Base-by-base conservation (phyloP, 345 rosid species). In the Pistacia atlantica region DNA sequence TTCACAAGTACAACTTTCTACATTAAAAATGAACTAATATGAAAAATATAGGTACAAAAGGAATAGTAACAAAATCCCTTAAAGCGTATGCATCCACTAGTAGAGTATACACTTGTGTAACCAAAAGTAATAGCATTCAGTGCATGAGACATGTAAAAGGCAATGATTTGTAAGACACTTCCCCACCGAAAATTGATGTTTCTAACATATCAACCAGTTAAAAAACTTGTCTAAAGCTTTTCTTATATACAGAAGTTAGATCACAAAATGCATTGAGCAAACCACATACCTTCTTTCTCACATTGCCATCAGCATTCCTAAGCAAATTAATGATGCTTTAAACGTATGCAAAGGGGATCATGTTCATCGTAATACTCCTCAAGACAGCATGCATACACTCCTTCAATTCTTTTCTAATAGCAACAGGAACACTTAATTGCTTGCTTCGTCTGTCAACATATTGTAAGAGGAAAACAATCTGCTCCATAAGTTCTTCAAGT, bases 271-370 rank as follows among this genome's bases (percentile, higher is more conserved):
- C n/a, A 13, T 54, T 11, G 20, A 77, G 51, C 62, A 74, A 22
- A 69, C 87, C 93, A 74, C 31, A 71, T 88, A 95, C 98, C 99
- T 93, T 96, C 82, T 82, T 92, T 73, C 81, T 82, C 83, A 90
- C 90, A 57, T 74, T 80, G 76, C 69, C 79, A 80, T 93, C 94
- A 9, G 87, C 75, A 79, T 82, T 80, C 74, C 86, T 75, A 73
- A 96, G 91, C 83, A 96, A 90, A 85, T 77, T 88, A 67, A 81
- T 83, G 75, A 93, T 86, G 83, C 87, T 88, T 64, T 76, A 83
- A 81, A 96, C 93, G 86, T 87, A 93, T 54, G 95, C 75, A 14
- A 91, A 82, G 20, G 94, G 98, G 66, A 74, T 76, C 91, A 93
- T 91, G 65, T 72, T 84, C 58, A 59, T 77, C 2, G 92, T 90